phyloP scores from a whole-genome alignment of 108 stramenopile genomes.

The Nannochloropsis granulata region DNA sequence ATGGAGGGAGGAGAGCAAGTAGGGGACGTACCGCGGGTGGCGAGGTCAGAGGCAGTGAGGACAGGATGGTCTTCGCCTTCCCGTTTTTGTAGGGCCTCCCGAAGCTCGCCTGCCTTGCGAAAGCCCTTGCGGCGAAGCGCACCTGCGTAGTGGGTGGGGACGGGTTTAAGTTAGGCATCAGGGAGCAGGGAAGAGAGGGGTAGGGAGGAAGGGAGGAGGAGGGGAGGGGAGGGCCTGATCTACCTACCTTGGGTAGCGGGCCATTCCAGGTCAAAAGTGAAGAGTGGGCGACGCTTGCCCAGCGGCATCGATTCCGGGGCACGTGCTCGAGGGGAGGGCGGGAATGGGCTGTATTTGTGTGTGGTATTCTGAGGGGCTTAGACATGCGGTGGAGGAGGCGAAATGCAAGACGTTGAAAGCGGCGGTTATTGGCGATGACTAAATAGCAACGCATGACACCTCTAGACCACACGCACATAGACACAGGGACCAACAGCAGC shows the following conservation, averaged over 20 bases:
- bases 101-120: neutral
- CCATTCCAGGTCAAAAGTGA: neutral
- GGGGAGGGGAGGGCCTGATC: neutral
- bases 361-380: too few relatives aligned
- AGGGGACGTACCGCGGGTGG: neutral
- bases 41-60: neutral
- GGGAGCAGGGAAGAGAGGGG: neutral
- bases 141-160: neutral
- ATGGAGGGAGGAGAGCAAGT: neutral
- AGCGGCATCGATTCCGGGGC: neutral
- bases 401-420: too few relatives aligned
- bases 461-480: too few relatives aligned
- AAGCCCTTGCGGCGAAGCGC: neutral
- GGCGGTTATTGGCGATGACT: too few relatives aligned
- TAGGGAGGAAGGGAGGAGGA: neutral
- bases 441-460: too few relatives aligned
- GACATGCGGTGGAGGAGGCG: too few relatives aligned
- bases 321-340: too few relatives aligned
- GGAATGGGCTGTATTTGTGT: too few relatives aligned
- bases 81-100: neutral
- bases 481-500: too few relatives aligned
- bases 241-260: neutral
- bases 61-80: neutral
- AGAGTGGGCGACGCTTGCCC: neutral
- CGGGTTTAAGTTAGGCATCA: neutral